These are phyloP conservation scores for Nicotiana paniculata DNA, from an alignment of 257 asterid species.

Conservation along the genomic window DNA sequence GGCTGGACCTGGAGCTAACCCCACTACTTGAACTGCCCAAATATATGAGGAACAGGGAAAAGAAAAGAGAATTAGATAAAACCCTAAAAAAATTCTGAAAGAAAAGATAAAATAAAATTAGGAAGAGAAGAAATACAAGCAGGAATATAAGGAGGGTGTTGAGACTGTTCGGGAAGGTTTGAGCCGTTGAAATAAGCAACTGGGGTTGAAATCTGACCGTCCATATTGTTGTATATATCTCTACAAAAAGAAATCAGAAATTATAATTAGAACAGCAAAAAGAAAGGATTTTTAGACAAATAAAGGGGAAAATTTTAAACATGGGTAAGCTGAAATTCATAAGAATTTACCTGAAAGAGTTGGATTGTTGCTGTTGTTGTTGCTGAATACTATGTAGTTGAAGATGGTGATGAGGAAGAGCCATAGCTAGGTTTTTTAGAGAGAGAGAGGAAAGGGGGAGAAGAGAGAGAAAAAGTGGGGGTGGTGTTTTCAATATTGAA, in stretches of 20 bases:
- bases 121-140: constrained; percentile 44
- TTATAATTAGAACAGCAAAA: background rate
- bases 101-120: background rate
- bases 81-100: background rate
- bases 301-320: background rate
- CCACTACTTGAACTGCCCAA: constrained; percentile 74
- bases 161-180: constrained; percentile 61
- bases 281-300: constrained; percentile 1
- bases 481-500: constrained; percentile 10
- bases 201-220: constrained; percentile 73
- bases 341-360: constrained; percentile 51
- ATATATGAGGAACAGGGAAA: background rate
- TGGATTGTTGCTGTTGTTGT: constrained; percentile 20
- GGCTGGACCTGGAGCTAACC: constrained; percentile 53
- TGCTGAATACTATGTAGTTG: constrained; percentile 35
- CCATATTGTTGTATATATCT: constrained; percentile 65
- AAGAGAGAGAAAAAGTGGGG: constrained; percentile 7
- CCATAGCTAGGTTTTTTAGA: constrained; percentile 42
- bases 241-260: constrained; percentile 25
- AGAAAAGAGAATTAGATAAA: background rate
- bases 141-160: constrained; percentile 86
- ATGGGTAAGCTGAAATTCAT: background rate
- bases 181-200: constrained; percentile 53
- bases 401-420: constrained; percentile 62
- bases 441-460: constrained; percentile 2